Base-by-base conservation (phyloP, 306 rosid genomes). In the Acacia acuminata region DNA sequence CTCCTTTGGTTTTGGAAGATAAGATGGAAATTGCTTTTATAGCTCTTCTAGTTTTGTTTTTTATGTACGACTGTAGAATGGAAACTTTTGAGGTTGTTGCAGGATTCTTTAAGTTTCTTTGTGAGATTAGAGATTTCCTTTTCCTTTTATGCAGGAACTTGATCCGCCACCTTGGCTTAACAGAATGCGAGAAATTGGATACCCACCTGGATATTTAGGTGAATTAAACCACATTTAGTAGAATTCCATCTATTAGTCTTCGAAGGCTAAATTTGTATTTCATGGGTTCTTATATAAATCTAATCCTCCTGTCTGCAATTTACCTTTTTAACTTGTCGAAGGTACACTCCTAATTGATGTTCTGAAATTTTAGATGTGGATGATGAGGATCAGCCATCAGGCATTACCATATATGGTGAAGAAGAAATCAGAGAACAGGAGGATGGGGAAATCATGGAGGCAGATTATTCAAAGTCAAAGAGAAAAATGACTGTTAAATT, bases 111-210 rank as follows among this genome's bases (percentile, higher is more conserved):
- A 3, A 38, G 30, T 76, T n/a, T n/a, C 6, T 81, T 58, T 10
- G 24, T 22, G 73, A 65, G 47, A n/a, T 77, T 61, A 58, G 51
- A 32, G 66, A 25, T 7, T 73, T 16, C 68, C 58, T 11, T 34
- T 44, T 9, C 30, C 32, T 84, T 17, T 66, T 68, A 36, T 82
- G 88, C 90, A 96, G 99, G 99, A 92, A 86, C 92, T 91, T 73
- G 98, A 96, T 83, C 99, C 99, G 36, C 99, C 99, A 63, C 98
- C 98, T 16, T 96, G 98, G 99, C 97, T 96, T 77, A 82, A 85
- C 89, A 92, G 98, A 91, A 96, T 96, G 99, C 96, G 93, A 48
- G 99, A 96, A 88, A 66, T 96, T 61, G 99, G 99, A 82, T 96
- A 96, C 91, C 99, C 99, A 42, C 97, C 93, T 2, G 98, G 98